phyloP scores from a whole-genome alignment of 768 basidiomycete genomes.

The Tylopilus vinaceipallidus region DNA sequence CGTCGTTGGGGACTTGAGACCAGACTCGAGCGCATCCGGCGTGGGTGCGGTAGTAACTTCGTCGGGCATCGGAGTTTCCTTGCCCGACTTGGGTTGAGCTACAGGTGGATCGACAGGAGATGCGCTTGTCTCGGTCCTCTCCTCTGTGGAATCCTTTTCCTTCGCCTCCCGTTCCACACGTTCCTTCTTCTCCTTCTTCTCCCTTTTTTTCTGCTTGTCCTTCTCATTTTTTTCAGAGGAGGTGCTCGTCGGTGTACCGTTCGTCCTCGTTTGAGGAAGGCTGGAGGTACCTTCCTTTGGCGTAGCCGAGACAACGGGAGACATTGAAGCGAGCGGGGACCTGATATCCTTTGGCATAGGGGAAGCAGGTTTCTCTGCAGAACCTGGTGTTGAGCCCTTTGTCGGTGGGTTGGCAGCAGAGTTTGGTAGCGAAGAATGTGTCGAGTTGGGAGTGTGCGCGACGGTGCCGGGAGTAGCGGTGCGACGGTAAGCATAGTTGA shows the following conservation, averaged over 20 bases:
- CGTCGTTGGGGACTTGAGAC: conserved; percentile 54
- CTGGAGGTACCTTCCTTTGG: conserved; percentile 36
- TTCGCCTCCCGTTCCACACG: conserved; percentile 42
- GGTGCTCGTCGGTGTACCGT: conserved; percentile 31
- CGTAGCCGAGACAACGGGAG: conserved; percentile 33
- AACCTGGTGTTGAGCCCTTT: conserved; percentile 32
- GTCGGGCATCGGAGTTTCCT: conserved; percentile 36
- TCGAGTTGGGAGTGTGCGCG: conserved; percentile 57
- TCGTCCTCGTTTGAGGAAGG: conserved; percentile 32
- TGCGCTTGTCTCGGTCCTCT: conserved; percentile 29
- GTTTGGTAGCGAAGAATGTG: conserved; percentile 49
- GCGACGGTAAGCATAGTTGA: conserved; percentile 94
- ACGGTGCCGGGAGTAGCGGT: conserved; percentile 54
- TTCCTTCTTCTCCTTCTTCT: conserved; percentile 62
- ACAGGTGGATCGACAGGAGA: conserved; percentile 24
- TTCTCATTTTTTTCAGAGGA: conserved; percentile 51
- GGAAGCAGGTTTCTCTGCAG: conserved; percentile 37
- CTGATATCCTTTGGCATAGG: conserved; percentile 33
- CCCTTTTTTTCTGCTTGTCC: conserved; percentile 57
- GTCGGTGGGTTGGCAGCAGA: conserved; percentile 33
- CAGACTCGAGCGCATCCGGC: conserved; percentile 29
- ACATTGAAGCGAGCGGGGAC: conserved; percentile 34
- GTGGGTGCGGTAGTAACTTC: conserved; percentile 24
- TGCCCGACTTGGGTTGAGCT: conserved; percentile 36
- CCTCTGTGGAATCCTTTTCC: conserved; percentile 38